phyloP scores from a whole-genome alignment of 1,284 basidiomycete genomes.

The Boletus smithii region DNA sequence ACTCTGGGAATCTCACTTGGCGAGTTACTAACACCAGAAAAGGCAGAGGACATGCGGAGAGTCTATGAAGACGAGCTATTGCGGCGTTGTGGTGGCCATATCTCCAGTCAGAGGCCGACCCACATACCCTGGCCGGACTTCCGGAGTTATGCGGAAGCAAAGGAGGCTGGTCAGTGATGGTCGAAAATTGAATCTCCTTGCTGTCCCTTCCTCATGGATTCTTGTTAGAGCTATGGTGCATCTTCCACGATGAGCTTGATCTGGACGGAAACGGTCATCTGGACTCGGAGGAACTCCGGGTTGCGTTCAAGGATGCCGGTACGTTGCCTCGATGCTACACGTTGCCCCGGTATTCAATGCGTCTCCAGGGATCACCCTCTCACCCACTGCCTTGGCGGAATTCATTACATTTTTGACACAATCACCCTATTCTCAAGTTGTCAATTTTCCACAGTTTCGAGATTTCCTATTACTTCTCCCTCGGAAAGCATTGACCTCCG shows the following conservation, averaged over 20 bases:
- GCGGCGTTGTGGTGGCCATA: constrained; percentile 53
- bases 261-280: constrained; percentile 81
- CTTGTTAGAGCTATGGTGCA: constrained; percentile 75
- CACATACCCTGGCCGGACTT: constrained; percentile 78
- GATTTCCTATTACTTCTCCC: constrained; percentile 88
- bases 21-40: constrained; percentile 56
- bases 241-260: constrained; percentile 87
- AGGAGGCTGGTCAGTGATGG: constrained; percentile 65
- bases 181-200: constrained; percentile 16
- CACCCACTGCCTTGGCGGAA: constrained; percentile 64
- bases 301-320: constrained; percentile 75
- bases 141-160: constrained; percentile 69
- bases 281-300: constrained; percentile 67
- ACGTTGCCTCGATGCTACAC: constrained; percentile 29
- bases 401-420: constrained; percentile 78
- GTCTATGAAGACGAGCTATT: constrained; percentile 81
- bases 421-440: constrained; percentile 61
- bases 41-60: constrained; percentile 62
- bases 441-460: constrained; percentile 84
- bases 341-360: constrained; percentile 18
- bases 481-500: constrained; percentile 72
- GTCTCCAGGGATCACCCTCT: constrained; percentile 63
- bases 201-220: constrained; percentile 21
- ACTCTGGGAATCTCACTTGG: constrained; percentile 20
- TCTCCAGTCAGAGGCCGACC: constrained; percentile 42